Evolutionary conservation across 345 rosid species (phyloP), one percentile per base, ranked within the genome.

Genomic region (Lumnitzera racemosa): DNA sequence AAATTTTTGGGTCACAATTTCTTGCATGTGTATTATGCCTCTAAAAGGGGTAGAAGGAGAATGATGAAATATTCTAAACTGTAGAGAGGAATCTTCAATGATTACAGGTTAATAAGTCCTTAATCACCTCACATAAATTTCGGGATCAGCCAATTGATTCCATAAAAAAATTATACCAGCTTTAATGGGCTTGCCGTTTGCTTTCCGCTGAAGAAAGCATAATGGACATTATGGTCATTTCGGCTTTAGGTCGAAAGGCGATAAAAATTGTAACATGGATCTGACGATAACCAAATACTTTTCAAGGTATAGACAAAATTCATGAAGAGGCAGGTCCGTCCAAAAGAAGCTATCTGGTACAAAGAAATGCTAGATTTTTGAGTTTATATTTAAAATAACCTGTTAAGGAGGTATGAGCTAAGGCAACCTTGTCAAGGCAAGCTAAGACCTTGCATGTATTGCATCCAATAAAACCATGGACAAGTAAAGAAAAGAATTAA

Each of bases 91-190:
- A 51, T 67, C 60, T 68, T 57, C 63, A 47, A 41, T 78, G 51
- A 47, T 61, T 15, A 46, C 12, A 57, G 17, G 15, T 67, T 50
- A 15, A 52, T 61, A 54, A 10, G 15, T 31, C 36, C 49, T 72
- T 72, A 59, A 53, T 71, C 66, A 65, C 63, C 58, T 62, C 60
- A 62, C 24, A 69, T 9, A 9, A 72, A 56, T 60, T 68, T 63
- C 68, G 69, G 73, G 67, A 77, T 76, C 72, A 51, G 47, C 72
- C 68, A 46, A 68, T 77, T 67, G 66, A 49, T 67, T 62, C 59
- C 53, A 15, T 41, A 0, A 5, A 24, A 15, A 24, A 15, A 5
- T 3, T 3, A 43, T 46, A 11, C 53, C 55, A 47, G 46, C 46
- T 27, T 27, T 12, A 54, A 48, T 48, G 63, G 56, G 17, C 13